phyloP scores from a whole-genome alignment of 345 rosid genomes.

The Eucalyptus leucophloia region DNA sequence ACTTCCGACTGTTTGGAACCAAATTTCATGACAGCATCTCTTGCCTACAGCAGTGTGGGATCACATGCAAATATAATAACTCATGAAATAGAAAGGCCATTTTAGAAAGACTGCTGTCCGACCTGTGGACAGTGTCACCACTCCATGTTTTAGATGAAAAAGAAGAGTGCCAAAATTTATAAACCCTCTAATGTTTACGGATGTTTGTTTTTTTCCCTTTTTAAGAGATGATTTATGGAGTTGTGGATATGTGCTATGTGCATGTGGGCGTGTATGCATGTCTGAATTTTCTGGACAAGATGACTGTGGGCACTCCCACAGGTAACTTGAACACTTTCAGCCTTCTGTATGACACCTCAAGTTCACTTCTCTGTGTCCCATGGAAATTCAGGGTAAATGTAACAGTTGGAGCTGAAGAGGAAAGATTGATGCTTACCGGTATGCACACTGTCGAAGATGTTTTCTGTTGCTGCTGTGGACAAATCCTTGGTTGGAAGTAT shows the following conservation, averaged over 20 bases:
- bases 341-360: background rate
- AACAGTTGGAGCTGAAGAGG: constrained; percentile 17
- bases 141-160: background rate
- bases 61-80: background rate
- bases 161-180: background rate
- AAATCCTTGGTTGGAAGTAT: constrained; percentile 40
- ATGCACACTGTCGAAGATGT: constrained; percentile 32
- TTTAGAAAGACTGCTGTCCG: background rate
- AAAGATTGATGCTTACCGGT: constrained; percentile 29
- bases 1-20: background rate
- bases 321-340: background rate
- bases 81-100: background rate
- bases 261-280: background rate
- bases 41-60: background rate
- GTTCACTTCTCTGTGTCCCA: background rate
- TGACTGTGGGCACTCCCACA: background rate
- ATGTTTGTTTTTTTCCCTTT: background rate
- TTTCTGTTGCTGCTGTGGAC: constrained; percentile 35
- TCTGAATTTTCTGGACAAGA: background rate
- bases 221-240: background rate
- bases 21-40: background rate
- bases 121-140: background rate
- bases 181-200: background rate
- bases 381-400: constrained; percentile 16
- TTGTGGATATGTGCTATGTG: background rate